These are phyloP conservation scores for Picea glauca DNA, from an alignment of 75 land plant genomes.

Conservation along the genomic window DNA sequence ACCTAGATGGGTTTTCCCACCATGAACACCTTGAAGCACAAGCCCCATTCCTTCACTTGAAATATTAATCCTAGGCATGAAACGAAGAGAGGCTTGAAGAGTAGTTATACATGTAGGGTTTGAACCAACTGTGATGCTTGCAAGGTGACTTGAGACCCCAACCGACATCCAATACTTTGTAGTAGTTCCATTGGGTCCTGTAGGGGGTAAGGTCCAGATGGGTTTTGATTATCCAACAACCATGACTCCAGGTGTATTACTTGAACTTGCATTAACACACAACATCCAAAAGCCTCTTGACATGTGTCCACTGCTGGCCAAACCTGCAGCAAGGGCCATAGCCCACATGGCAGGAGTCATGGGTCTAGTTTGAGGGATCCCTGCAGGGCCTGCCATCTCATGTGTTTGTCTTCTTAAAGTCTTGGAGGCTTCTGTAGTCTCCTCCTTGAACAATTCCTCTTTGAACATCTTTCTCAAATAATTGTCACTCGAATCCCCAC, in stretches of 20 bases:
- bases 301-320: slow-evolving; percentile 31
- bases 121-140: slow-evolving; percentile 14
- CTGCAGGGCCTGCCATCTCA: slow-evolving; percentile 12
- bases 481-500: slow-evolving; percentile 19
- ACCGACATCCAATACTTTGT: slow-evolving; percentile 47
- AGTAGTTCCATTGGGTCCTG: slow-evolving; percentile 19
- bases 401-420: slow-evolving; percentile 20
- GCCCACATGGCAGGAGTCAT: slow-evolving; percentile 49
- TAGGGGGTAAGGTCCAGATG: slow-evolving; percentile 62
- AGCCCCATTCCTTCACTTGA: slow-evolving; percentile 35
- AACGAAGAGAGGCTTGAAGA: slow-evolving; percentile 50
- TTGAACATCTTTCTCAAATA: slow-evolving; percentile 53
- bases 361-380: slow-evolving; percentile 1
- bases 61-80: slow-evolving; percentile 67
- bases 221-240: slow-evolving; percentile 31
- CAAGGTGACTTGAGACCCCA: slow-evolving; percentile 30
- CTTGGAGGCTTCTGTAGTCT: slow-evolving; percentile 27
- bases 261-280: slow-evolving; percentile 47
- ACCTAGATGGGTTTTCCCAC: slow-evolving; percentile 7
- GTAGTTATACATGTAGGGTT: slow-evolving; percentile 17
- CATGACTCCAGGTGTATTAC: slow-evolving; percentile 35
- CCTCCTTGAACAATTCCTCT: slow-evolving; percentile 74
- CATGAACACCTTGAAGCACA: slow-evolving; percentile 39
- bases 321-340: slow-evolving; percentile 27
- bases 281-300: slow-evolving; percentile 81